These are phyloP conservation scores for Papiliotrema fonsecae DNA, from an alignment of 1,284 basidiomycete genomes.

Conservation along the genomic window DNA sequence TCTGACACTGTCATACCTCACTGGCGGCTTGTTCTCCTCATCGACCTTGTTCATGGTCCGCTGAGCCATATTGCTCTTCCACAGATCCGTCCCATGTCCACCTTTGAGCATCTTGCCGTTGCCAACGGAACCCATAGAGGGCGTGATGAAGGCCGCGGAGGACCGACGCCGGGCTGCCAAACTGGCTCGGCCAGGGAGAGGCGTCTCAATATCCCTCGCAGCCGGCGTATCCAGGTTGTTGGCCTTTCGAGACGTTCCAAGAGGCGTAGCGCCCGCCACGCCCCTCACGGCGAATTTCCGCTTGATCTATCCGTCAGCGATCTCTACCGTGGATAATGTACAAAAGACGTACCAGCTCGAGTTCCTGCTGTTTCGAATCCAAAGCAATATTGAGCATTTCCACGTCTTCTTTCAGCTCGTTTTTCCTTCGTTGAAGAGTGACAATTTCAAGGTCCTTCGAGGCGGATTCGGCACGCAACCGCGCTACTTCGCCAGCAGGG, in stretches of 20 bases:
- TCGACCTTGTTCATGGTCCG: slow-evolving; percentile 7
- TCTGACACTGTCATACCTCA: slow-evolving; percentile 5
- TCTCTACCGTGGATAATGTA: background rate
- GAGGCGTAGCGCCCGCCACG: slow-evolving; percentile 59
- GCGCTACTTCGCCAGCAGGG: slow-evolving; percentile 61
- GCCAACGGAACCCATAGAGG: background rate
- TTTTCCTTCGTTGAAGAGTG: slow-evolving; percentile 64
- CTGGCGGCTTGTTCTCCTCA: slow-evolving; percentile 15
- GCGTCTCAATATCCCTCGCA: background rate
- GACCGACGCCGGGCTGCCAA: slow-evolving; percentile 5
- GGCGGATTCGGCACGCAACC: slow-evolving; percentile 67
- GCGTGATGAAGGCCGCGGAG: slow-evolving; percentile 11
- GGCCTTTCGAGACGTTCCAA: slow-evolving; percentile 11
- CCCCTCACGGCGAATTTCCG: slow-evolving; percentile 61
- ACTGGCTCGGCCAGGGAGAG: background rate
- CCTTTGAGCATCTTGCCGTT: slow-evolving; percentile 1
- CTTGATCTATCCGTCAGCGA: slow-evolving; percentile 57
- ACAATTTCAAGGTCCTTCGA: slow-evolving; percentile 73
- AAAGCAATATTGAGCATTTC: slow-evolving; percentile 75
- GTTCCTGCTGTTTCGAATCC: slow-evolving; percentile 83
- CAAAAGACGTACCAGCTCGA: slow-evolving; percentile 64
- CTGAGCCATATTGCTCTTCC: background rate
- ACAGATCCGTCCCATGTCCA: background rate
- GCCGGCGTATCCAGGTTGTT: slow-evolving; percentile 4
- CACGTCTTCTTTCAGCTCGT: slow-evolving; percentile 68